Evolutionary conservation across 805 yeast species (phyloP).

Genomic region (Spathaspora passalidarum): DNA sequence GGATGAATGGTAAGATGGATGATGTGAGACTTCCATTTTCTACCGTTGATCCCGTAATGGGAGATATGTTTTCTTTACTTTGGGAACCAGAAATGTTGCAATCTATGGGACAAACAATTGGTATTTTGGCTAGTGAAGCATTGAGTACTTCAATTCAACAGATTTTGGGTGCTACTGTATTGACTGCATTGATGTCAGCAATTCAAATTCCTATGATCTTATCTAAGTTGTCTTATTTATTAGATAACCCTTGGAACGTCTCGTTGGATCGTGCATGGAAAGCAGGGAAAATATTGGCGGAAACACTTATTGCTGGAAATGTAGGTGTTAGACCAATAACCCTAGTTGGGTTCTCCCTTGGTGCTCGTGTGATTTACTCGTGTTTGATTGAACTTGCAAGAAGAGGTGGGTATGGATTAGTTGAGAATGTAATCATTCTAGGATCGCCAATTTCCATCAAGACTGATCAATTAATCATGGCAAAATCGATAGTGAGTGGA

Average conservation of each 20-base stretch:
- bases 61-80: conserved; percentile 83
- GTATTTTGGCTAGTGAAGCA: conserved; percentile 90
- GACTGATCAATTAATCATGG: conserved; percentile 71
- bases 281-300: conserved; percentile 89
- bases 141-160: conserved; percentile 92
- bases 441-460: conserved; percentile 87
- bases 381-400: conserved; percentile 84
- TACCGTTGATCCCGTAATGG: conserved; percentile 97
- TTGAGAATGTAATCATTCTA: conserved; percentile 83
- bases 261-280: conserved; percentile 97
- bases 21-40: conserved; percentile 95
- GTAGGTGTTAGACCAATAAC: conserved; percentile 92
- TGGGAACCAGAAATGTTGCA: conserved; percentile 99
- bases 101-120: conserved; percentile 94
- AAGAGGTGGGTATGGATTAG: conserved; percentile 80
- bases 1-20: conserved; percentile 96
- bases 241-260: conserved; percentile 98
- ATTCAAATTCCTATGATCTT: conserved; percentile 89
- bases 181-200: conserved; percentile 89
- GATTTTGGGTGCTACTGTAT: conserved; percentile 84
- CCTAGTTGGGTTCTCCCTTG: conserved; percentile 88
- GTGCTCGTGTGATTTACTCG: conserved; percentile 88
- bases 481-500: conserved; percentile 86
- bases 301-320: conserved; percentile 81
- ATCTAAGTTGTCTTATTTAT: conserved; percentile 80